Base-by-base conservation (phyloP, 306 rosid species). In the Cucurbita pepo region DNA sequence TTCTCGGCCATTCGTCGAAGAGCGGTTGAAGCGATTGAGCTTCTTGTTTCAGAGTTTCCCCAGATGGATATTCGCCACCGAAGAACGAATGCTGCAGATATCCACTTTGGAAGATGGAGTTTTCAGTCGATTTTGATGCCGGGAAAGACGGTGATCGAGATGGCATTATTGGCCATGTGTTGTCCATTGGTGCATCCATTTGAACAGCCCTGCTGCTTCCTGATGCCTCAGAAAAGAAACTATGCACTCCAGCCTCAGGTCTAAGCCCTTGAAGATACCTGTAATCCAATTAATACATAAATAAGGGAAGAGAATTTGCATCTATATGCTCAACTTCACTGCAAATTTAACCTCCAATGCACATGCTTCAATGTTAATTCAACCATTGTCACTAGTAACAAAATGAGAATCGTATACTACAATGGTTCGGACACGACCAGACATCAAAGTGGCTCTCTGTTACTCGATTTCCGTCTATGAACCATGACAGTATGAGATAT, bases 1-100 rank as follows among this genome's bases (percentile, higher is more conserved):
- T 61, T 79, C 77, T 79, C 10, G 86, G 86, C 86, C 86, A 79
- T 74, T 83, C 83, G 10, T 79, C 86, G 45, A 83, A 83, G 69
- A 83, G 80, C 30, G 86, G 86, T 58, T 80, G 83, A 55, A 83
- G 86, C 13, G 86, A 79, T 69, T 83, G 86, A 22, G 79, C 81
- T 65, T 83, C 86, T 71, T 77, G 83, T 64, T 77, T 79, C 80
- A 79, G 59, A 19, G 76, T 22, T 41, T 73, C 83, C 25, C 75
- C 83, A 0, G 77, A 74, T 7, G 75, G 51, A 25, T 69, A 77
- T 51, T 79, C 86, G 8, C 63, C 56, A 40, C 56, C 56, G 51
- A 83, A 79, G 56, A 83, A 69, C 21, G 86, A 77, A 66, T 69
- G 72, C 25, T 69, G 81, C 3, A 76, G 79, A 70, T 74, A 79